Percentiles rank a stretch among this genome's conserved stretches.
Conservation (phyloP, 2,329 filamentous ascomycete genomes). For the Sclerotinia trifoliorum region DNA sequence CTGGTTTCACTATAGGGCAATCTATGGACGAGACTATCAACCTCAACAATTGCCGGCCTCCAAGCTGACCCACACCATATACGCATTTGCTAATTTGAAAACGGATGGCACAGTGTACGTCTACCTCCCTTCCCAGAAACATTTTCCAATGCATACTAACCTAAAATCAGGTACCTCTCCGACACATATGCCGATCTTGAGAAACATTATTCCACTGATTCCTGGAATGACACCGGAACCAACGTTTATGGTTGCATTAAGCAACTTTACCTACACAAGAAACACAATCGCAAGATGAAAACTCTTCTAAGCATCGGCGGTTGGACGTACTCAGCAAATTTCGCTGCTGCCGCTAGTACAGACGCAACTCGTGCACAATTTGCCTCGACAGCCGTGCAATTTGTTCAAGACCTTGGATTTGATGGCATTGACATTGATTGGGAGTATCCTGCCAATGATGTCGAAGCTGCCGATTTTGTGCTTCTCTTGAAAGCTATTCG, state of each 20-base stretch:
- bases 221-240: constrained; percentile 63
- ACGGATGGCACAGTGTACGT: constrained; percentile 69
- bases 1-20: constrained; percentile 50
- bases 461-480: constrained; percentile 38
- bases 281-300: constrained; percentile 74
- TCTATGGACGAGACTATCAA: constrained; percentile 71
- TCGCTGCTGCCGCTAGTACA: constrained; percentile 65
- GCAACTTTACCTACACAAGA: constrained; percentile 75
- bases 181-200: constrained; percentile 70
- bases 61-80: constrained; percentile 75
- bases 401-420: constrained; percentile 72
- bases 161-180: constrained; percentile 52
- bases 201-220: constrained; percentile 74
- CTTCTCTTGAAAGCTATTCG: constrained; percentile 38
- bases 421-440: constrained; percentile 48
- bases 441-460: constrained; percentile 33
- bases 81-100: constrained; percentile 74
- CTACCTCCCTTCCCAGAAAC: not conserved
- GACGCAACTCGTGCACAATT: constrained; percentile 62
- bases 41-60: constrained; percentile 67
- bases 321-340: constrained; percentile 80
- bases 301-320: constrained; percentile 78
- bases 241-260: constrained; percentile 82
- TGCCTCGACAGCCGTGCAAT: constrained; percentile 63
- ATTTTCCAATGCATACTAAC: constrained; percentile 21